phyloP scores from a whole-genome alignment of 768 basidiomycete species.

The Leccinum aurantiacum region DNA sequence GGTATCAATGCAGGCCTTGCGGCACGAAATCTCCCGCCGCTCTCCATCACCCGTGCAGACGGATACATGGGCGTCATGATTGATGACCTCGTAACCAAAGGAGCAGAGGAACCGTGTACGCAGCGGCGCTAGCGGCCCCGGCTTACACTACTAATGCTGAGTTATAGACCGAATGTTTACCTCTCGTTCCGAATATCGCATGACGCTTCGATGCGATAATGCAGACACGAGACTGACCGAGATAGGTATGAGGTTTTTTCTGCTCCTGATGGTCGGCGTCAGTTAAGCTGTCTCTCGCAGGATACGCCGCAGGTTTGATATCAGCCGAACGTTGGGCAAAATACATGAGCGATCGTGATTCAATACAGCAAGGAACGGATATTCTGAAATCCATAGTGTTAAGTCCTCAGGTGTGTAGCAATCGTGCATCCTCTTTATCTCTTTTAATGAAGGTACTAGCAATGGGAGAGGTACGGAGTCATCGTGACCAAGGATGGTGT shows the following conservation, averaged over 20 bases:
- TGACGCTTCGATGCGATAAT: slow-evolving; percentile 86
- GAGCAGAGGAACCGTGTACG: slow-evolving; percentile 87
- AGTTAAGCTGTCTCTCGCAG: not conserved
- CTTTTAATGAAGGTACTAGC: slow-evolving; percentile 25
- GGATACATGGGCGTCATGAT: slow-evolving; percentile 90
- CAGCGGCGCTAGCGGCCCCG: not conserved
- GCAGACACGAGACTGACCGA: slow-evolving; percentile 82
- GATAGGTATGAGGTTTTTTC: slow-evolving; percentile 47
- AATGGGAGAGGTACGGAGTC: slow-evolving; percentile 45
- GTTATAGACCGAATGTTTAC: slow-evolving; percentile 91
- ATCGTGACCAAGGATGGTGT: slow-evolving; percentile 43
- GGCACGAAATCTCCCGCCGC: slow-evolving; percentile 51
- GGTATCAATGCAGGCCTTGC: slow-evolving; percentile 77
- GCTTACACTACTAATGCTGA: not conserved
- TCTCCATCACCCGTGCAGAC: slow-evolving; percentile 78
- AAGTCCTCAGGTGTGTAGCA: slow-evolving; percentile 42
- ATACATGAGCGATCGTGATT: no score
- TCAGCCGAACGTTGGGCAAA: no score
- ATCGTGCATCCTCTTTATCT: no score
- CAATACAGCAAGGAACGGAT: slow-evolving; percentile 24
- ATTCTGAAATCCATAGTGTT: slow-evolving; percentile 35
- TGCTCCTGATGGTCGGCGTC: not conserved
- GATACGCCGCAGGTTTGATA: no score
- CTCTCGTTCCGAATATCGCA: slow-evolving; percentile 84
- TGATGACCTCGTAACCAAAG: slow-evolving; percentile 85